Base-by-base conservation (phyloP, 2,329 filamentous ascomycete genomes). In the Phialophora tarda region DNA sequence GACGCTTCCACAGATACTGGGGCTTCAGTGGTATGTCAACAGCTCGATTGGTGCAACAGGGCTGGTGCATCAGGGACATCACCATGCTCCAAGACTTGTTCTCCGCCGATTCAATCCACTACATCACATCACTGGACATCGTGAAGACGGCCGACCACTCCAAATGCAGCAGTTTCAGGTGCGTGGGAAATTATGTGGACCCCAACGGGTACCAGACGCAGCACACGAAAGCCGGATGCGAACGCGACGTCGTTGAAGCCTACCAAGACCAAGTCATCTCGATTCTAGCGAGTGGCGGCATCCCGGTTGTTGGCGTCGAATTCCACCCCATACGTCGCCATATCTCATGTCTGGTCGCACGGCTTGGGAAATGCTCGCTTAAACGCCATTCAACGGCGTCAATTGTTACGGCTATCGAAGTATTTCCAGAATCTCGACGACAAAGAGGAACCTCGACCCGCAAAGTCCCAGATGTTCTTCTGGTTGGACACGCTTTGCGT, bases 401-500 rank as follows among this genome's bases (percentile, higher is more conserved):
- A 57, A 41, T 21, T 57, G 32, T 17, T 17, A 8, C 32, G 30
- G 21, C 32, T 57, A 17, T 23, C 28, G 30, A 38, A 14, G 2
- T 41, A 38, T 38, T 38, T 57, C 54, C 54, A 41, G n/a, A 23
- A 57, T 4, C 21, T 57, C 32, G 21, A 57, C 1, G 17, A 32
- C 8, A 24, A 23, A 34, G 12, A 2, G 32, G 10, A 34, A 34
- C 32, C 32, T 3, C 32, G 32, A 34, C 32, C 10, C 32, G 2
- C 34, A 7, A 17, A 57, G 32, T 24, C 54, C 12, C 54, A 57
- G 17, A 41, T 41, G 14, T 41, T 41, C 34, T 41, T 57, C 3
- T 57, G 54, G 54, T 23, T 57, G 3, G 54, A 57, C 32, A 57
- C 54, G 5, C 54, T 57, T 41, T 57, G 54, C 23, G 54, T 57